phyloP scores from a whole-genome alignment of 176 grass and related monocot genomes.

The Oryza meyeriana region DNA sequence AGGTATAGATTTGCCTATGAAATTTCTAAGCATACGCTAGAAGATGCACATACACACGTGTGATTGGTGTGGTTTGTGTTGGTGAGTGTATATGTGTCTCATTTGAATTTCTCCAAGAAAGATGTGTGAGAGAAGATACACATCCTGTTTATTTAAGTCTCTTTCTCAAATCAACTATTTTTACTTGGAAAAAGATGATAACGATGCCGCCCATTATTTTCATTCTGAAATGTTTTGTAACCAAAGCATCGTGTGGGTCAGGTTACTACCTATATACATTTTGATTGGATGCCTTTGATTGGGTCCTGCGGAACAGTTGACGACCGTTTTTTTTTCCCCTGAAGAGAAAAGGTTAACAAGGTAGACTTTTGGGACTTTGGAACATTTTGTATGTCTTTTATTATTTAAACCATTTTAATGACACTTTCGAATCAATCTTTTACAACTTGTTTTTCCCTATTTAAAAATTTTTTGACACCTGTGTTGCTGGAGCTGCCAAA shows the following conservation, averaged over 20 bases:
- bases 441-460: too few species aligned
- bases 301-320: not conserved
- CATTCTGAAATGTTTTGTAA: not conserved
- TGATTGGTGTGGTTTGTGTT: not conserved
- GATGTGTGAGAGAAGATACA: not conserved
- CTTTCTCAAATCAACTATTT: not conserved
- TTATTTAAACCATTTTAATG: not conserved
- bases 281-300: not conserved
- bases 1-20: not conserved
- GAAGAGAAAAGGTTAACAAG: not conserved
- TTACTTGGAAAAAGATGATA: not conserved
- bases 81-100: not conserved
- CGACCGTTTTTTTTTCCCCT: not conserved
- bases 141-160: not conserved
- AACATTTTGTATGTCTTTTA: not conserved
- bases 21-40: not conserved
- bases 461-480: not conserved
- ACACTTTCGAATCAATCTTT: too few species aligned
- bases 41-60: not conserved
- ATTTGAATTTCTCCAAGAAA: not conserved
- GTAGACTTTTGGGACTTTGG: not conserved
- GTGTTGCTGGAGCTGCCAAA: not conserved
- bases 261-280: not conserved
- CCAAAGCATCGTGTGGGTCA: not conserved
- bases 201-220: not conserved